Evolutionary conservation across 805 yeast genomes (phyloP).

Genomic region (Candida namnaoensis): DNA sequence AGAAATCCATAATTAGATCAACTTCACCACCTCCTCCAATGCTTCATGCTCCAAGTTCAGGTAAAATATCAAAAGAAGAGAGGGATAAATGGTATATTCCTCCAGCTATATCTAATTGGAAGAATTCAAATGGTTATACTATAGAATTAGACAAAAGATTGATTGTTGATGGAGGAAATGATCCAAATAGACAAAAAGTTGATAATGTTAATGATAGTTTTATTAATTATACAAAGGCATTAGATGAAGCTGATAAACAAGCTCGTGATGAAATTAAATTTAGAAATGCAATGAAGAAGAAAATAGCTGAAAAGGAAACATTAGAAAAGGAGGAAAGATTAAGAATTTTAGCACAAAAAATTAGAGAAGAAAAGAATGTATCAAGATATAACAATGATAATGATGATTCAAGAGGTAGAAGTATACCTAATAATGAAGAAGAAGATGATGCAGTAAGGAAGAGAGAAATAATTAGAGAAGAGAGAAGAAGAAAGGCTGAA

Average conservation of each 20-base stretch:
- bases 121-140: constrained; percentile 85
- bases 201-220: constrained; percentile 47
- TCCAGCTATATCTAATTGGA: constrained; percentile 90
- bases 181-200: constrained; percentile 22
- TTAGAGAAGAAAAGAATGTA: constrained; percentile 34
- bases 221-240: constrained; percentile 58
- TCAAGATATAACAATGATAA: no score
- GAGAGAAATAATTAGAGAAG: constrained; percentile 31
- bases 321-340: constrained; percentile 43
- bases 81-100: constrained; percentile 83
- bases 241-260: constrained; percentile 56
- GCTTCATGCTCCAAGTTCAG: constrained; percentile 35
- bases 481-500: constrained; percentile 38
- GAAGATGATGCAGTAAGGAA: constrained; percentile 15
- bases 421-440: background rate
- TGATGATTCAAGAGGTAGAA: background rate
- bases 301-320: constrained; percentile 40
- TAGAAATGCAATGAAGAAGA: constrained; percentile 39
- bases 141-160: constrained; percentile 73
- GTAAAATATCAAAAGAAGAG: constrained; percentile 56
- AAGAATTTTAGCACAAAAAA: constrained; percentile 38
- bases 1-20: constrained; percentile 63
- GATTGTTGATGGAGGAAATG: constrained; percentile 33
- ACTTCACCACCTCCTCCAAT: constrained; percentile 70
- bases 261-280: constrained; percentile 48